Conservation (phyloP, 306 rosid species). For the Psophocarpus tetragonolobus region DNA sequence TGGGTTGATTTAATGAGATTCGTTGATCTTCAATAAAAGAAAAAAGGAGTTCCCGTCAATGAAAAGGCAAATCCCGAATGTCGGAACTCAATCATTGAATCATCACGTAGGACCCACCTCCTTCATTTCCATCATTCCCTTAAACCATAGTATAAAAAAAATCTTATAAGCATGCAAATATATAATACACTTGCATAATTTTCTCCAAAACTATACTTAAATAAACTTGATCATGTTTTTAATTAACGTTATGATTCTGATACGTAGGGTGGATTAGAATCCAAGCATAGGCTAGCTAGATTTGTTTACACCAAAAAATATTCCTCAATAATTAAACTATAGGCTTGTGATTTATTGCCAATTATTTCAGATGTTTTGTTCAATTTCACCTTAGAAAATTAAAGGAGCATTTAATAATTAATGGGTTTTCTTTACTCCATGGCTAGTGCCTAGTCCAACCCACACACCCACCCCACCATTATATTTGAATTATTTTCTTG, state of each 20-base stretch:
- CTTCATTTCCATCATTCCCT: not conserved
- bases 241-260: not conserved
- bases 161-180: not conserved
- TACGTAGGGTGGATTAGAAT: constrained; percentile 3
- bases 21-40: constrained; percentile 14
- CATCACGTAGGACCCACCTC: constrained; percentile 6
- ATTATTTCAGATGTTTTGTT: not conserved
- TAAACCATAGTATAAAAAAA: not conserved
- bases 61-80: constrained; percentile 25
- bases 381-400: not conserved
- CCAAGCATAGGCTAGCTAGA: not conserved
- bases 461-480: not conserved
- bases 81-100: constrained; percentile 36
- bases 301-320: not conserved
- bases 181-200: not conserved
- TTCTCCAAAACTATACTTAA: not conserved
- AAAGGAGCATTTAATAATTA: not conserved
- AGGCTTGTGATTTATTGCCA: not conserved
- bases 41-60: constrained; percentile 19
- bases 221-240: not conserved
- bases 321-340: not conserved
- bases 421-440: not conserved
- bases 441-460: not conserved
- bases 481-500: not conserved
- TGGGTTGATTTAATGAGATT: constrained; percentile 16